Evolutionary conservation across 1,284 basidiomycete species (phyloP), one percentile per base, ranked within the genome.

Genomic region (Hortiboletus rubellus): DNA sequence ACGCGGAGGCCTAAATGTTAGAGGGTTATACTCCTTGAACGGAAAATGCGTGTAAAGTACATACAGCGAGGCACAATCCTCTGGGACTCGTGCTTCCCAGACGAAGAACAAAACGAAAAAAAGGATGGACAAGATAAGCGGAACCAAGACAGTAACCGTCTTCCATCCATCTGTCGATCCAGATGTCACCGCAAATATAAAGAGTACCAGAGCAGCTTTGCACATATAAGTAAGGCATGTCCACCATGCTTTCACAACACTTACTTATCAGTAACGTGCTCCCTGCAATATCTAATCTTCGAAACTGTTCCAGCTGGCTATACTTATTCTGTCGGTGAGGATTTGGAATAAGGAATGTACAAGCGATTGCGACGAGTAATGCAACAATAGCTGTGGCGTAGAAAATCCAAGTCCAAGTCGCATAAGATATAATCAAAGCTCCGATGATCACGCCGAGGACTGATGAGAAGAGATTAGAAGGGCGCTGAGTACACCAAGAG

Each of bases 111-210:
- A 15, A 22, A 6, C 15, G 3, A 45, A 40, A 15, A 55, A 24
- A n/a, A 51, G 9, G 33, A 24, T 4, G 2, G 47, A 55, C 30
- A 34, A 33, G 34, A 45, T 40, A 18, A 55, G 69, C 5, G 80
- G 77, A 10, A 70, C 75, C 37, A 82, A 64, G 22, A 79, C 77
- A 7, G 50, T 62, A 0, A 75, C 76, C 0, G 75, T 69, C 1
- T 60, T 68, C 81, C 81, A 83, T 15, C 80, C 78, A 11, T 63
- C 58, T 3, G 70, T 67, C 4, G 79, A 76, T 3, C 78, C 80
- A 7, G 77, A 77, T 3, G 81, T 82, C 31, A 82, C 66, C 2
- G 76, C 77, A 59, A 77, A 81, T 40, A 82, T 77, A 66, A 82
- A 80, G 18, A 82, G 66, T n/a, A 78, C 65, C 17, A 77, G 58